phyloP scores from a whole-genome alignment of 805 yeast genomes.

The Grigorovia yakushimaensis region DNA sequence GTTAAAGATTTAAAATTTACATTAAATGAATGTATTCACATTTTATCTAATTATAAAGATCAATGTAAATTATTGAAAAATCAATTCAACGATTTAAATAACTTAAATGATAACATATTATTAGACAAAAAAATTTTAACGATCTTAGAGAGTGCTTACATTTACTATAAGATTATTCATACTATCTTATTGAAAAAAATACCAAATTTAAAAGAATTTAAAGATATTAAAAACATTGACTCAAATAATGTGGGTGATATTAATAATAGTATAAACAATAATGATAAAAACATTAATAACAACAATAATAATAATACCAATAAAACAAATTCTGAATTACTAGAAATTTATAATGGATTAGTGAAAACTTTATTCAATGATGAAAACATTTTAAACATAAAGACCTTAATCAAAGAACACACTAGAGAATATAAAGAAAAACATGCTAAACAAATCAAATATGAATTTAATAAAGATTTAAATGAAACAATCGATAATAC shows the following conservation, averaged over 20 bases:
- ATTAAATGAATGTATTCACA: slow-evolving; percentile 25
- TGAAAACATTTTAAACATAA: slow-evolving; percentile 21
- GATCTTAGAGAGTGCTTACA: slow-evolving; percentile 22
- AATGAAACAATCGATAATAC: not conserved
- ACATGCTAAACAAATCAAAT: not conserved
- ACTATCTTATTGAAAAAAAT: slow-evolving; percentile 20
- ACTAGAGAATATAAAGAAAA: not conserved
- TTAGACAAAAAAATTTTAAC: not conserved
- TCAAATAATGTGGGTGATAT: too few species aligned
- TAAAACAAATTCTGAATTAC: slow-evolving; percentile 11
- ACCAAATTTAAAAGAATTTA: slow-evolving; percentile 20
- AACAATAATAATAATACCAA: slow-evolving; percentile 7
- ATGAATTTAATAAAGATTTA: not conserved
- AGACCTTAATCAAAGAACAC: slow-evolving; percentile 8
- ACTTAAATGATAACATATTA: not conserved
- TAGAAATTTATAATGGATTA: slow-evolving; percentile 26
- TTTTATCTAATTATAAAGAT: slow-evolving; percentile 25
- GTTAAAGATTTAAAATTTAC: slow-evolving; percentile 16
- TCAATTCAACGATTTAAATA: not conserved
- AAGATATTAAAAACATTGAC: slow-evolving; percentile 11
- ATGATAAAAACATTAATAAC: slow-evolving; percentile 9
- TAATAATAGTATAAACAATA: slow-evolving; percentile 5
- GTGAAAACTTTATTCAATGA: slow-evolving; percentile 23
- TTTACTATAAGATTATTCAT: slow-evolving; percentile 29
- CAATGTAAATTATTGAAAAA: slow-evolving; percentile 19